Base-by-base conservation (phyloP, 768 basidiomycete genomes). In the Boletus huronensis region DNA sequence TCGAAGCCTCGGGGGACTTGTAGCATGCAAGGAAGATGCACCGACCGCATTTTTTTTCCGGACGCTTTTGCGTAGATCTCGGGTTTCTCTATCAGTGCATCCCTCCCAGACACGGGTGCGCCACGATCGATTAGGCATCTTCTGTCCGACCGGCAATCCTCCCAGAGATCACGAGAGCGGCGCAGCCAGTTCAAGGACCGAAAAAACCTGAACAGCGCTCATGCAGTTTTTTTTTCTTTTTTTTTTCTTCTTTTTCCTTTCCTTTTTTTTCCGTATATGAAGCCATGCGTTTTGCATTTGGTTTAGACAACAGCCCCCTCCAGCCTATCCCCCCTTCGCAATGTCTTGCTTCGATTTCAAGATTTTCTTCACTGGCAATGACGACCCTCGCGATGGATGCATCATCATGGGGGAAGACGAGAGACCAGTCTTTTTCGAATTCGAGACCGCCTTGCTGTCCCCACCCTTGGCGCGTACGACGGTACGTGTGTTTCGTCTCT, bases 351-450 rank as follows among this genome's bases (percentile, higher is more conserved):
- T 75, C 54, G 73, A 77, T 55, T 85, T 77, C 69, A 72, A 79
- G 64, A 70, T 89, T 32, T 87, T 80, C 72, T 89, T 88, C 76
- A 84, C 85, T 44, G 83, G 85, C 52, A 74, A 75, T 64, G 83
- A 84, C 68, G 79, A 89, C 72, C 85, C 87, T 42, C 81, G 86
- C 51, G 63, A 79, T 53, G 77, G 75, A 54, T 85, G 83, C 65
- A 77, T 82, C 54, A 71, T 88, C 72, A 87, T 88, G 60, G 85
- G 87, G 38, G 80, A 84, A 63, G 82, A 81, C 69, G 74, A 72
- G 31, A 77, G 74, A 59, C 79, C 80, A 1, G 70, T 87, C 61
- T 85, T 81, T 72, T 81, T 83, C 66, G 80, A 77, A 64, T 88
- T 90, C 69, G 81, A 84, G 65, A 89, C 87, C 11, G 72, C 75